Conservation (phyloP, 163 green algal genomes). For the Smithsoniella earleae region DNA sequence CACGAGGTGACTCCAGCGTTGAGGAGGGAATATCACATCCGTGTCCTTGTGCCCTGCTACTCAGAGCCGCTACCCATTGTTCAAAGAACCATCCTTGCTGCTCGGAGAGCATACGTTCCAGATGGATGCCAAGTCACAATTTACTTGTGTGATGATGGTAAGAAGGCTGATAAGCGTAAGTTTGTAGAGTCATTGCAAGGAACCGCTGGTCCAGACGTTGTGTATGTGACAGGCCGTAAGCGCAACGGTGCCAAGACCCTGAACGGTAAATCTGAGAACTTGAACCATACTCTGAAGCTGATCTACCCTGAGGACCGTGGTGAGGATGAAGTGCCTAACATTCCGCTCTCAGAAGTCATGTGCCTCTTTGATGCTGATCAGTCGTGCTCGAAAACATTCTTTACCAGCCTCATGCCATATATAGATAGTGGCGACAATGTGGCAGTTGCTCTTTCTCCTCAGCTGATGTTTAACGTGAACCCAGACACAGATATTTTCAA, state of each 20-base stretch:
- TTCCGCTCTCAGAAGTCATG: constrained; percentile 20
- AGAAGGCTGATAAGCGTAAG: constrained; percentile 30
- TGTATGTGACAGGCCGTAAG: constrained; percentile 37
- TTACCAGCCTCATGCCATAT: constrained; percentile 13
- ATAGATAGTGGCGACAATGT: constrained; percentile 31
- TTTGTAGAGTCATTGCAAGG: constrained; percentile 7
- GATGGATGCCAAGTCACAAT: background rate
- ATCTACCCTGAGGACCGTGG: constrained; percentile 35
- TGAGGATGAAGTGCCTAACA: constrained; percentile 27
- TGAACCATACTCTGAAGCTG: constrained; percentile 41
- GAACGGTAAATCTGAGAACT: constrained; percentile 41
- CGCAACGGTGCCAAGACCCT: constrained; percentile 33
- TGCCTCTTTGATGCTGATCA: constrained; percentile 31
- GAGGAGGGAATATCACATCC: constrained; percentile 27
- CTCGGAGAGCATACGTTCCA: constrained; percentile 29
- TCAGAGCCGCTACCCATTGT: constrained; percentile 37
- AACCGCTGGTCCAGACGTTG: constrained; percentile 3
- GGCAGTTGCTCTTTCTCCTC: constrained; percentile 18
- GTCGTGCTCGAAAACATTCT: constrained; percentile 21
- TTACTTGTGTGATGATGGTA: constrained; percentile 26
- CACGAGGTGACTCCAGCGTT: background rate
- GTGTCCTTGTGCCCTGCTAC: constrained; percentile 38
- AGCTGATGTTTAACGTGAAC: constrained; percentile 28
- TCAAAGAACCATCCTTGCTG: constrained; percentile 32
- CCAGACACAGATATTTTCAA: constrained; percentile 30